Percentiles rank a stretch among this genome's conserved stretches.
These are phyloP conservation scores for Oryza glumipatula DNA, from an alignment of 176 grass and related monocot species.

Conservation along the genomic window DNA sequence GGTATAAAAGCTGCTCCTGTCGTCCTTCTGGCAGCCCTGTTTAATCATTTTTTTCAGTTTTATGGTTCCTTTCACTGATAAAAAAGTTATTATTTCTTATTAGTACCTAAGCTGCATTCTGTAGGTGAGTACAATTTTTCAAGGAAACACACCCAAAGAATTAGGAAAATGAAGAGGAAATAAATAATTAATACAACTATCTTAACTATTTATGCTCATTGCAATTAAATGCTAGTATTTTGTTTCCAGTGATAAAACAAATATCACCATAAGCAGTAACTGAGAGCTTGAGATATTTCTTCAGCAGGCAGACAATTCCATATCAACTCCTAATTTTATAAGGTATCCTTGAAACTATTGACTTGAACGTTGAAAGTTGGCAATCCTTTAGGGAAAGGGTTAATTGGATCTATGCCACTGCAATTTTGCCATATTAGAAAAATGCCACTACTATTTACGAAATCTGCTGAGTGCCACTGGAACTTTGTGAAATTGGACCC, in stretches of 20 bases:
- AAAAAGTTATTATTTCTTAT: background rate
- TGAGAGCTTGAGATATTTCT: background rate
- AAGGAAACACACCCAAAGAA: background rate
- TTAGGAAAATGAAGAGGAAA: too few relatives aligned
- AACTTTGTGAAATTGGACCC: too few relatives aligned
- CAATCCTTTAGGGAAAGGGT: background rate
- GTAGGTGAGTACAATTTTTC: background rate
- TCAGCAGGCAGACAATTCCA: background rate
- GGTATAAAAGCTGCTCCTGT: background rate
- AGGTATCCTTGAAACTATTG: background rate
- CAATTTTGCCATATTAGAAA: too few relatives aligned
- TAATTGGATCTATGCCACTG: too few relatives aligned
- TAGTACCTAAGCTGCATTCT: background rate
- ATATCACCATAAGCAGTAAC: background rate
- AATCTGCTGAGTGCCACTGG: too few relatives aligned
- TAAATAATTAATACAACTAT: too few relatives aligned
- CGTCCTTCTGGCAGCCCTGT: background rate
- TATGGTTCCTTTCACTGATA: background rate
- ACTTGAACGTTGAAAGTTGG: background rate
- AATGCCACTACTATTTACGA: too few relatives aligned
- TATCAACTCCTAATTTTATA: background rate
- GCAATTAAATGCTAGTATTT: background rate
- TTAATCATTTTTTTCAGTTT: background rate
- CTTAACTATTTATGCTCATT: too few relatives aligned
- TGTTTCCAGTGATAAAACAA: background rate